Conservation (phyloP, 2,329 filamentous ascomycete species). For the Zymoseptoria tritici region DNA sequence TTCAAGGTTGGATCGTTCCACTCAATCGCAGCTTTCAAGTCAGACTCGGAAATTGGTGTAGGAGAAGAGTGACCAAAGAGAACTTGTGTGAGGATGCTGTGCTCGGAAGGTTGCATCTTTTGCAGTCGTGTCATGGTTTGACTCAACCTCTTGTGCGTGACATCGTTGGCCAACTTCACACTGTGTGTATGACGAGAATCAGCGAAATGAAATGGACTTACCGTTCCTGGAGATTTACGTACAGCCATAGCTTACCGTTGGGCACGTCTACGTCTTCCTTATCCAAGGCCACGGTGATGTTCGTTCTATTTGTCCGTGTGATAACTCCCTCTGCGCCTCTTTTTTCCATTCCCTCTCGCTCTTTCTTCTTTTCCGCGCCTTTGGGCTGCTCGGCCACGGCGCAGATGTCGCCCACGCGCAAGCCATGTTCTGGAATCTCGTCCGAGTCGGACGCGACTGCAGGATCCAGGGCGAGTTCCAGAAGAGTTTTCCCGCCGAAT, state of each 20-base stretch:
- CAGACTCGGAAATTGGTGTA: constrained; percentile 38
- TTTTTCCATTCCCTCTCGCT: constrained; percentile 62
- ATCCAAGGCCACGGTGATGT: constrained; percentile 61
- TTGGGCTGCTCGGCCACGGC: constrained; percentile 66
- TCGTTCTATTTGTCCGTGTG: constrained; percentile 51
- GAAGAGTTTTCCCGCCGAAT: constrained; percentile 79
- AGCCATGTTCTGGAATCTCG: constrained; percentile 62
- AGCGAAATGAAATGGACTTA: constrained; percentile 14
- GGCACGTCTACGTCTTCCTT: constrained; percentile 52
- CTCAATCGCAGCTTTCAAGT: constrained; percentile 39
- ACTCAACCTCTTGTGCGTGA: constrained; percentile 59
- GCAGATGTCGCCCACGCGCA: constrained; percentile 72
- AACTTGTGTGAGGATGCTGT: constrained; percentile 52
- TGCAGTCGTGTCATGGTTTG: constrained; percentile 55
- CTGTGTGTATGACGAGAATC: constrained; percentile 32
- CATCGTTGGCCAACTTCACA: constrained; percentile 59
- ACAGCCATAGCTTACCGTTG: constrained; percentile 55
- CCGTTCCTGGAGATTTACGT: constrained; percentile 30
- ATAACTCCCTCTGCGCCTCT: constrained; percentile 65
- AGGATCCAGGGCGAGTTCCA: constrained; percentile 71
- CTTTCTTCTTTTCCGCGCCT: constrained; percentile 62
- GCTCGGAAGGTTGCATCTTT: constrained; percentile 49
- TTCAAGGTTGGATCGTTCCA: constrained; percentile 53
- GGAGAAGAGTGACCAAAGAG: constrained; percentile 53
- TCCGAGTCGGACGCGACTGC: constrained; percentile 48